Evolutionary conservation across 202 grass and related monocot species (phyloP).

Genomic region (Carex sylvatica): DNA sequence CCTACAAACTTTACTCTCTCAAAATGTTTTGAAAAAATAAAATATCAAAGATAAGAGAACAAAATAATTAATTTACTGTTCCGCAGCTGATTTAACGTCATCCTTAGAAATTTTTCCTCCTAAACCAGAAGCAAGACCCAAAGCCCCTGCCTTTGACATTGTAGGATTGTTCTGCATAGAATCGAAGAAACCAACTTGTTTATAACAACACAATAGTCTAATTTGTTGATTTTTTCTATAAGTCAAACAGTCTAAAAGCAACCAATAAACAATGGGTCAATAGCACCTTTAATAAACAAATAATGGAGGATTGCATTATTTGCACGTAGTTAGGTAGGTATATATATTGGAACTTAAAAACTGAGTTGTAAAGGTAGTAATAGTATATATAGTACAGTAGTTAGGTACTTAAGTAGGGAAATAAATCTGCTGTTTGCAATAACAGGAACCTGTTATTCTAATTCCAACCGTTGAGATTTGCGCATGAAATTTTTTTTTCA

Average conservation of each 20-base stretch:
- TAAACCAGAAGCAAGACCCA: conserved; percentile 71
- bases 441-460: too few relatives aligned
- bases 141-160: conserved; percentile 70
- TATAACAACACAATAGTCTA: conserved; percentile 3
- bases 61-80: conserved; percentile 46
- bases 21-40: conserved; percentile 11
- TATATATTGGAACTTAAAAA: too few relatives aligned
- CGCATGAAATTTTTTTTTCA: too few relatives aligned
- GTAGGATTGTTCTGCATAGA: conserved; percentile 5
- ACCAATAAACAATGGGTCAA: neutral
- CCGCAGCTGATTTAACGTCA: conserved; percentile 72
- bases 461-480: too few relatives aligned
- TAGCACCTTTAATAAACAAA: neutral
- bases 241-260: conserved; percentile 1
- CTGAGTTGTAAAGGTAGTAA: too few relatives aligned
- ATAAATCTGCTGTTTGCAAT: too few relatives aligned
- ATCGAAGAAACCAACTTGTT: conserved; percentile 21
- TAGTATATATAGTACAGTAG: too few relatives aligned
- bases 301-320: neutral
- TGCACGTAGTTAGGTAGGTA: too few relatives aligned
- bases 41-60: neutral
- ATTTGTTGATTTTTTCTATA: neutral
- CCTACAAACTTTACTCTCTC: neutral
- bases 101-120: conserved; percentile 81
- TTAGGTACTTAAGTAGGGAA: too few relatives aligned